Base-by-base conservation (phyloP, 306 rosid genomes). In the Cucumis cinereus region DNA sequence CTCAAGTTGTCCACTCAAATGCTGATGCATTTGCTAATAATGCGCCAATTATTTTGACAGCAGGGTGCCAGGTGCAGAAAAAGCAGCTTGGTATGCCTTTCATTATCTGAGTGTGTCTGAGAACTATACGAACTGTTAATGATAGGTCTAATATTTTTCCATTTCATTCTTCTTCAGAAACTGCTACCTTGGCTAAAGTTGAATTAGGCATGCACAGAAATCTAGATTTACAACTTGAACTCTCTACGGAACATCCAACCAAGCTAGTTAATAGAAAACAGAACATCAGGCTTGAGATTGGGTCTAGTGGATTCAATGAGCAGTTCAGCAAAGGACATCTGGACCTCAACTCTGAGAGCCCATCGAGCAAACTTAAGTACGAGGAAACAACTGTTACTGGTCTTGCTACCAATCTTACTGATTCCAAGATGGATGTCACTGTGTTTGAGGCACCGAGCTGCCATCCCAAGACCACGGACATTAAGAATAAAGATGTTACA, bases 1-100 rank as follows among this genome's bases (percentile, higher is more conserved):
- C 98, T 73, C 93, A 85, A 79, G 93, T 89, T 77, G 90, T 89
- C 75, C 91, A 83, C 83, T 86, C 97, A 59, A 84, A 82, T 75
- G 88, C 88, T 54, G 91, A 90, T 82, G 75, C 82, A 67, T 69
- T 82, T 61, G 83, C 81, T 57, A 83, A 79, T 68, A 78, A 75
- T 71, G 76, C 84, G 79, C 79, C 82, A 78, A 80, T 85, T 77
- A 75, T 81, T 75, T 62, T 82, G 66, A 66, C 64, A n/a, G 83
- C 81, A 81, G 86, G 83, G 76, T 77, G 77, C 75, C 84, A 55
- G 72, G 87, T 77, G 73, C 84, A 81, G 69, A 84, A 86, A 63
- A 87, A 89, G 79, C 84, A 83, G 79, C 78, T 53, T 57, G 90
- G 97, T 90, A 89, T 61, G 87, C 47, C 66, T 23, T 23, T 36